These are phyloP conservation scores for Xylariaceae sp. DNA, from an alignment of 2,329 filamentous ascomycete genomes.

Conservation along the genomic window DNA sequence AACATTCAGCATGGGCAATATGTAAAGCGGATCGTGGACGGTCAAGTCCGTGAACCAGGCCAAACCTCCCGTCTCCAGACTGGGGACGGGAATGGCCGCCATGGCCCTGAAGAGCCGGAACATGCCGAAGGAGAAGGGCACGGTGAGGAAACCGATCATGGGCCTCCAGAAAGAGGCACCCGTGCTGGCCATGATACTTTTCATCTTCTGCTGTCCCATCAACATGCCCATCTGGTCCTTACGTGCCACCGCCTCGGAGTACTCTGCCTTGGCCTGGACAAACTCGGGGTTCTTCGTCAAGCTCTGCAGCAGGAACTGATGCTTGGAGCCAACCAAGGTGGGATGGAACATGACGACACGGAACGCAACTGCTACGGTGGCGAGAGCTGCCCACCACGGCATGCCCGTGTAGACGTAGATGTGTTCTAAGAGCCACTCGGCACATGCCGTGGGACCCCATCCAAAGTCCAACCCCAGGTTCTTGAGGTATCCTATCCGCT, in stretches of 20 bases:
- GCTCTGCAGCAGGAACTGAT: conserved; percentile 56
- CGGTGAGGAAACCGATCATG: conserved; percentile 51
- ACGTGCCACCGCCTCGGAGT: conserved; percentile 37
- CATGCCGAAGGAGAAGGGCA: conserved; percentile 73
- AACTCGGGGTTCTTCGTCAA: conserved; percentile 53
- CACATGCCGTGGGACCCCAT: conserved; percentile 68
- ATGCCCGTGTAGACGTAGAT: conserved; percentile 70
- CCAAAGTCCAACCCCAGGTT: conserved; percentile 83
- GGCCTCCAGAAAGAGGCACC: conserved; percentile 50
- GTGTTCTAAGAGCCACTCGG: conserved; percentile 77
- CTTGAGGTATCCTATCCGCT: conserved; percentile 77
- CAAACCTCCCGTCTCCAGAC: conserved; percentile 64
- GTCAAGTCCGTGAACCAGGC: conserved; percentile 80
- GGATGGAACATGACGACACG: conserved; percentile 64
- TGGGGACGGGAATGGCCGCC: conserved; percentile 74
- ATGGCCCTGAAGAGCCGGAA: conserved; percentile 76
- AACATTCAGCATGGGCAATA: conserved; percentile 64
- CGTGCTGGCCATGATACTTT: conserved; percentile 44
- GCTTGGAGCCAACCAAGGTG: conserved; percentile 57
- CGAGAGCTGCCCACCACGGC: conserved; percentile 79
- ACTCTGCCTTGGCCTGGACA: conserved; percentile 43
- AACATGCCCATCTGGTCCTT: conserved; percentile 44
- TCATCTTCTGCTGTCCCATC: conserved; percentile 43
- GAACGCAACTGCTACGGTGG: conserved; percentile 58
- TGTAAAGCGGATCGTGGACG: conserved; percentile 68